A percentile compares a stretch with the other conserved stretches of the same genome.
These are phyloP conservation scores for Aspergillus neoniger DNA, from an alignment of 2,329 filamentous ascomycete species.

Conservation along the genomic window DNA sequence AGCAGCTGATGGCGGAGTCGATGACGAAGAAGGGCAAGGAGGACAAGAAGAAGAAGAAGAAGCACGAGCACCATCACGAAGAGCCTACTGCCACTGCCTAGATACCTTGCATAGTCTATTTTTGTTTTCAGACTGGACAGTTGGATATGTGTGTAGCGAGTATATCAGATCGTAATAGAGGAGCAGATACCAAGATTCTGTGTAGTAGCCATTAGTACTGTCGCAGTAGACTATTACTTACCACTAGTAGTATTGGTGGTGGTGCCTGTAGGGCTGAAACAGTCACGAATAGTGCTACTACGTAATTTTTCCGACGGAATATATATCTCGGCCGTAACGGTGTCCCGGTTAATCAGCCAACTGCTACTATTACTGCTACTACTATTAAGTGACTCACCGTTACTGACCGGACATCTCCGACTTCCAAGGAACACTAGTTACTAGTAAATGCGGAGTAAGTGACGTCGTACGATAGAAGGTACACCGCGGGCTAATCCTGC, in stretches of 20 bases:
- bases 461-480: neutral
- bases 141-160: conserved; percentile 11
- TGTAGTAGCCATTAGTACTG: neutral
- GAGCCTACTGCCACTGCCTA: conserved; percentile 15
- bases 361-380: too few species aligned
- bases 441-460: too few species aligned
- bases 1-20: conserved; percentile 95
- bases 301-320: too few species aligned
- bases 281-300: too few species aligned
- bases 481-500: neutral
- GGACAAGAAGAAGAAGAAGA: conserved; percentile 70
- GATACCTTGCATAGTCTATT: conserved; percentile 4
- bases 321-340: neutral
- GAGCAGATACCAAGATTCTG: too few species aligned
- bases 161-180: too few species aligned
- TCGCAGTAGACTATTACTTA: too few species aligned
- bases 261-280: too few species aligned
- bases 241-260: too few species aligned
- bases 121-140: conserved; percentile 4
- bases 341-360: too few species aligned
- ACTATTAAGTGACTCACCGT: too few species aligned
- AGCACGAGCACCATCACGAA: conserved; percentile 29
- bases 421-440: neutral
- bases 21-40: conserved; percentile 88
- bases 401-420: neutral